Evolutionary conservation across 1,284 basidiomycete species (phyloP).

Genomic region (Pisolithus thermaeus): DNA sequence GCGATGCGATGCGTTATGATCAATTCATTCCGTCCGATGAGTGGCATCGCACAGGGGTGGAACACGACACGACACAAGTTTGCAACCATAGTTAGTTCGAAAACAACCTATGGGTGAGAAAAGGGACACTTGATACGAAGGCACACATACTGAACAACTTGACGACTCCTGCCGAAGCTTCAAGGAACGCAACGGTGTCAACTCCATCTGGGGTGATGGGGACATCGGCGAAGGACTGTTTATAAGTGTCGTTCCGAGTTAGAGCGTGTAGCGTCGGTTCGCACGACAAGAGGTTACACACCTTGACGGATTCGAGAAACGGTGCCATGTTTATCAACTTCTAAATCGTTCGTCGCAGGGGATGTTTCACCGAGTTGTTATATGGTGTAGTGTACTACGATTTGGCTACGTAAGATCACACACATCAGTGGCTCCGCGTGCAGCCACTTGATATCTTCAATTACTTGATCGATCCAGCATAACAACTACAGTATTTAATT

Average conservation of each 20-base stretch:
- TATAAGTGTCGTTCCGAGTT: background rate
- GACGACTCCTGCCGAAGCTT: slow-evolving; percentile 87
- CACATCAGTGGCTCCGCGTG: no score
- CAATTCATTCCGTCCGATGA: background rate
- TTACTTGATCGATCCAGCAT: no score
- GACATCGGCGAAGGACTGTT: slow-evolving; percentile 87
- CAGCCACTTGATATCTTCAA: no score
- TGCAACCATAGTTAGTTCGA: no score
- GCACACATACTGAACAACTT: slow-evolving; percentile 77
- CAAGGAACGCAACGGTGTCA: slow-evolving; percentile 83
- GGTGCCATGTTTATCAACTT: slow-evolving; percentile 58
- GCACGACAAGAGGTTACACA: slow-evolving; percentile 19
- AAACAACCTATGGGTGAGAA: background rate
- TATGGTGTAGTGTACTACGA: no score
- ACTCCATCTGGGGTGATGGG: slow-evolving; percentile 83
- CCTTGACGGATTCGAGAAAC: slow-evolving; percentile 82
- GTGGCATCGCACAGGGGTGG: background rate
- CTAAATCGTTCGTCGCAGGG: no score
- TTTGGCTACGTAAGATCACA: no score
- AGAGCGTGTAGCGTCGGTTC: background rate
- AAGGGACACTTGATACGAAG: background rate
- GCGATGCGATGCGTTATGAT: background rate
- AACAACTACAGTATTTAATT: no score
- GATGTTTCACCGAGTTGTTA: no score
- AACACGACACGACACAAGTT: no score